Evolutionary conservation across 2,329 filamentous ascomycete species (phyloP).

Genomic region (Madurella fahalii): DNA sequence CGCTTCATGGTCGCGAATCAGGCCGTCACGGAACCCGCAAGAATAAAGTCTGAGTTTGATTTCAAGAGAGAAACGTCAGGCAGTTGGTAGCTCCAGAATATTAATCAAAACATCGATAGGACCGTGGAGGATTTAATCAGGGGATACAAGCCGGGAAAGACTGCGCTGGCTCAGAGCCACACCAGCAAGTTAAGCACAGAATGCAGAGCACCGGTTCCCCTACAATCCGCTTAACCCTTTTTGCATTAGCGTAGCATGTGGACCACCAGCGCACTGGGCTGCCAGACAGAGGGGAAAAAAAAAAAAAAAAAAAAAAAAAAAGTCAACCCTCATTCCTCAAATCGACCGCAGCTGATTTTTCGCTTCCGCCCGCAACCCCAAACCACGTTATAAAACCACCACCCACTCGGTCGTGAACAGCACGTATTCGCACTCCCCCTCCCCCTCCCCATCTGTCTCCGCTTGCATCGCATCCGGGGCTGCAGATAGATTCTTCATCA

Average conservation of each 20-base stretch:
- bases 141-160: background rate
- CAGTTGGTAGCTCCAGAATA: too few species aligned
- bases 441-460: constrained; percentile 9
- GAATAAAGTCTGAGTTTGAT: too few species aligned
- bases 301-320: constrained; percentile 22
- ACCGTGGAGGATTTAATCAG: too few species aligned
- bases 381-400: background rate
- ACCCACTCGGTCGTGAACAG: constrained; percentile 13
- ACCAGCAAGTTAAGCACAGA: background rate
- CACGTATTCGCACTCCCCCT: constrained; percentile 14
- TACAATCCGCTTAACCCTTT: constrained; percentile 5
- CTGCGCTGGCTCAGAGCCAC: too few species aligned
- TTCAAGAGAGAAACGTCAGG: too few species aligned
- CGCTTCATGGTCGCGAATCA: background rate
- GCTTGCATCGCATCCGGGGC: constrained; percentile 10
- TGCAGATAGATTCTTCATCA: constrained; percentile 1
- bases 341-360: constrained; percentile 22
- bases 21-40: too few species aligned
- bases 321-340: constrained; percentile 25
- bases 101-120: too few species aligned
- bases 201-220: background rate
- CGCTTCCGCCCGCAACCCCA: constrained; percentile 19
- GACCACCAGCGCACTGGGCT: constrained; percentile 11
- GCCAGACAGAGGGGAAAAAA: constrained; percentile 3
- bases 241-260: constrained; percentile 8